Evolutionary conservation across 495 filamentous ascomycete genomes (phyloP).

Genomic region (Ramalina peruviana): DNA sequence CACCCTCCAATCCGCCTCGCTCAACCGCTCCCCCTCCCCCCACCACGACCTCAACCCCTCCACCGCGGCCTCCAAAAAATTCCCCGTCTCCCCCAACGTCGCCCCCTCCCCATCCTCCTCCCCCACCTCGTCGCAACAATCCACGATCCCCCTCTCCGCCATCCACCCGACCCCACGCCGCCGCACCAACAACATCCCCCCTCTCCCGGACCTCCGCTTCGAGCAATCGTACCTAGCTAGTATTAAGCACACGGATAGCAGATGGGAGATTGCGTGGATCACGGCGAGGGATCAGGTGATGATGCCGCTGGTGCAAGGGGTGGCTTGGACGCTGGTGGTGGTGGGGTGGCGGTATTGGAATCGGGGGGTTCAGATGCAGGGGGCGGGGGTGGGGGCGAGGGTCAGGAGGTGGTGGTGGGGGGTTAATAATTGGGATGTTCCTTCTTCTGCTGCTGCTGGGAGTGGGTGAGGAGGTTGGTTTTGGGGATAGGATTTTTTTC

Average conservation of each 20-base stretch:
- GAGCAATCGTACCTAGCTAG: slow-evolving; percentile 94
- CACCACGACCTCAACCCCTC: slow-evolving; percentile 69
- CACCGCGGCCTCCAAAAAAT: slow-evolving; percentile 49
- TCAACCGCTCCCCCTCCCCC: slow-evolving; percentile 53
- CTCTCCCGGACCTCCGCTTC: slow-evolving; percentile 84
- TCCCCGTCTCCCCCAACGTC: slow-evolving; percentile 19
- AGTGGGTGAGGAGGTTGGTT: slow-evolving; percentile 16
- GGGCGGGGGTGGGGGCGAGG: slow-evolving; percentile 53
- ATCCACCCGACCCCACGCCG: slow-evolving; percentile 37
- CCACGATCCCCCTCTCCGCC: slow-evolving; percentile 40
- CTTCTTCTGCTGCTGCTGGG: slow-evolving; percentile 7
- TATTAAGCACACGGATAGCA: slow-evolving; percentile 60
- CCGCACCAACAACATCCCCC: slow-evolving; percentile 45
- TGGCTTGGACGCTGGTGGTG: slow-evolving; percentile 66
- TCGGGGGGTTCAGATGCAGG: slow-evolving; percentile 50
- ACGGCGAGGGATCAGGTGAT: slow-evolving; percentile 81
- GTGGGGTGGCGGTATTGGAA: slow-evolving; percentile 80
- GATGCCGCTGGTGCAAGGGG: slow-evolving; percentile 69
- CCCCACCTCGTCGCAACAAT: slow-evolving; percentile 18
- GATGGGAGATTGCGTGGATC: slow-evolving; percentile 66
- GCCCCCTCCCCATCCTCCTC: slow-evolving; percentile 5
- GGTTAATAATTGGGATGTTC: slow-evolving; percentile 73
- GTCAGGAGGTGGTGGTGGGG: slow-evolving; percentile 81
- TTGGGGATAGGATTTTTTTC: slow-evolving; percentile 24
- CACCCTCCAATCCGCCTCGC: slow-evolving; percentile 64